These are phyloP conservation scores for Pouteria campechiana DNA, from an alignment of 179 eudicot species.

Conservation along the genomic window DNA sequence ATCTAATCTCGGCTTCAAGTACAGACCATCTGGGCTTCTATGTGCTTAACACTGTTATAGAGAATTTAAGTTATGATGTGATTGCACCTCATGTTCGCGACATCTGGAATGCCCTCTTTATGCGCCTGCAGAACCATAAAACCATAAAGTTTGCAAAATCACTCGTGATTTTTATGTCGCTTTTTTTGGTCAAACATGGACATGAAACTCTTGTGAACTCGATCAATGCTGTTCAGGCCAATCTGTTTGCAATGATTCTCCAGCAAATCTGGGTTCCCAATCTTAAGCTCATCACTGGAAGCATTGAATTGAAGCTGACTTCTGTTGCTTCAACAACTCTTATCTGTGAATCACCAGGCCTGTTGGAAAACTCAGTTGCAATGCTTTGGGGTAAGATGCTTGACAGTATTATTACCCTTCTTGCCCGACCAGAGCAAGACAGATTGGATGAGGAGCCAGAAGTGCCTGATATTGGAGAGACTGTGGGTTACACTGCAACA, in stretches of 20 bases:
- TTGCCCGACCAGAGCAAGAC: constrained; percentile 77
- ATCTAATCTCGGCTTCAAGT: constrained; percentile 52
- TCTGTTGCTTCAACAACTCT: constrained; percentile 83
- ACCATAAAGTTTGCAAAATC: constrained; percentile 64
- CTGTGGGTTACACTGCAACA: constrained; percentile 66
- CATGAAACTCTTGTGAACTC: constrained; percentile 50
- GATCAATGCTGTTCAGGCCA: constrained; percentile 56
- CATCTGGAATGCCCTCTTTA: constrained; percentile 50
- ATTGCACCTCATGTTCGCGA: constrained; percentile 38
- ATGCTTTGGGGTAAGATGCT: constrained; percentile 77
- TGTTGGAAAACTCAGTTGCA: constrained; percentile 44
- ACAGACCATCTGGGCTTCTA: constrained; percentile 89
- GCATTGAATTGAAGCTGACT: constrained; percentile 66
- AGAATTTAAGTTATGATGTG: constrained; percentile 68
- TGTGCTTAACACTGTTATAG: constrained; percentile 81
- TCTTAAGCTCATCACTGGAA: constrained; percentile 73
- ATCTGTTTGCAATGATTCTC: constrained; percentile 45
- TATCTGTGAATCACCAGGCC: constrained; percentile 57
- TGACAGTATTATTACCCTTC: constrained; percentile 80
- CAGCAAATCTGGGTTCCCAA: constrained; percentile 84
- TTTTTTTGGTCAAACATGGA: constrained; percentile 78
- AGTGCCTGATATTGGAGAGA: constrained; percentile 76
- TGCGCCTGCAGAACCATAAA: constrained; percentile 48
- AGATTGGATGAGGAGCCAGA: constrained; percentile 79
- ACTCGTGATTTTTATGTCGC: constrained; percentile 72